phyloP scores from a whole-genome alignment of 768 basidiomycete genomes.

The Kwoniella shandongensis region DNA sequence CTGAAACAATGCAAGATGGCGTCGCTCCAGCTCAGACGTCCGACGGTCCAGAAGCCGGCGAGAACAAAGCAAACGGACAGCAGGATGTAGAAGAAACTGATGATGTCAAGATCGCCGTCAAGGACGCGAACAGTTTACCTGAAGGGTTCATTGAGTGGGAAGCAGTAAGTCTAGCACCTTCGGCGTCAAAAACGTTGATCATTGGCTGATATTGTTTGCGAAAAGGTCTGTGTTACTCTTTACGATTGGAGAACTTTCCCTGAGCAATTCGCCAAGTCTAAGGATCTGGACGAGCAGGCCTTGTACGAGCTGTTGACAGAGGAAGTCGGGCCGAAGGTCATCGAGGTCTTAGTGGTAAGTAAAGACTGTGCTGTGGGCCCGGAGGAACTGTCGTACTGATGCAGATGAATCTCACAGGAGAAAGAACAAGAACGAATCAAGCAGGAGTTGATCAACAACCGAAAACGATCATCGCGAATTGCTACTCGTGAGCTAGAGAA shows the following conservation, averaged over 20 bases:
- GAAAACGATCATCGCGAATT: conserved; percentile 88
- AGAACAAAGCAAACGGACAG: background rate
- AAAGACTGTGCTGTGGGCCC: conserved; percentile 26
- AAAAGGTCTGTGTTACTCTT: conserved; percentile 76
- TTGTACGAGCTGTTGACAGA: conserved; percentile 69
- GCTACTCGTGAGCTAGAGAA: conserved; percentile 76
- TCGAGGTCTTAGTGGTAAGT: conserved; percentile 69
- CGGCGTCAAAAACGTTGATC: background rate
- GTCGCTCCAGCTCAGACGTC: background rate
- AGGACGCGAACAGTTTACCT: conserved; percentile 31
- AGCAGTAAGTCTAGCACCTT: conserved; percentile 60
- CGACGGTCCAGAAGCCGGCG: background rate
- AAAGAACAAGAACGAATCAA: conserved; percentile 54
- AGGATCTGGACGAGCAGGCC: conserved; percentile 76
- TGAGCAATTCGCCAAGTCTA: conserved; percentile 70
- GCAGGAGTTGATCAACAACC: conserved; percentile 74
- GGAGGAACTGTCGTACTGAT: conserved; percentile 49
- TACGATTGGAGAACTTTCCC: conserved; percentile 81
- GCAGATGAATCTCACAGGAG: conserved; percentile 28
- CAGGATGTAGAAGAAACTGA: conserved; percentile 51
- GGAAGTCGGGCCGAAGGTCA: conserved; percentile 69
- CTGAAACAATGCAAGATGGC: background rate
- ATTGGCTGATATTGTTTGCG: conserved; percentile 6
- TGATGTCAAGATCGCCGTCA: conserved; percentile 52
- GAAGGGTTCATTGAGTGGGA: conserved; percentile 73